These are phyloP conservation scores for Russula emetica DNA, from an alignment of 768 basidiomycete species.

Conservation along the genomic window DNA sequence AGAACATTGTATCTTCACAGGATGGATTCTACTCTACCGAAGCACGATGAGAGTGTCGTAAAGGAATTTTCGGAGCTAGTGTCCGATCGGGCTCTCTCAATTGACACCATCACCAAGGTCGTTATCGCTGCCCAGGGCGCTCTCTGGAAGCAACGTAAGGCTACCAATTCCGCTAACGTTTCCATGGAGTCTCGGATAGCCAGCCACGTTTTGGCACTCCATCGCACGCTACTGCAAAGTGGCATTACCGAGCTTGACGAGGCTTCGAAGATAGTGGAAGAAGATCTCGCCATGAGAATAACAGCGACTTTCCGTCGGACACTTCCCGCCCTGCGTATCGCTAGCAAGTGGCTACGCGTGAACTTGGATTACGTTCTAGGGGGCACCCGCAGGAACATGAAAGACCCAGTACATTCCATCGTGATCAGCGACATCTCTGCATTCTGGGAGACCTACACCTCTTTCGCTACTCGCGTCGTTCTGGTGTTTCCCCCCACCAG, in stretches of 20 bases:
- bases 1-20: constrained; percentile 34
- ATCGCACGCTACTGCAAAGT: constrained; percentile 59
- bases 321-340: constrained; percentile 80
- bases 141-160: constrained; percentile 79
- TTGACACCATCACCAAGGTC: constrained; percentile 71
- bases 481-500: constrained; percentile 62
- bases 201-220: constrained; percentile 61
- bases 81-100: constrained; percentile 63
- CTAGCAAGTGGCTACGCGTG: constrained; percentile 81
- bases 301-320: constrained; percentile 82
- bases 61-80: constrained; percentile 59
- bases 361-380: constrained; percentile 43
- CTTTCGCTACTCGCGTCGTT: constrained; percentile 58
- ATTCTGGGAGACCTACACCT: constrained; percentile 72
- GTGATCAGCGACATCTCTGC: constrained; percentile 39
- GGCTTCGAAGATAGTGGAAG: constrained; percentile 49
- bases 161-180: constrained; percentile 44
- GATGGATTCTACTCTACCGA: constrained; percentile 45
- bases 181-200: constrained; percentile 61
- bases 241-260: constrained; percentile 60
- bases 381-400: constrained; percentile 20
- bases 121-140: constrained; percentile 74
- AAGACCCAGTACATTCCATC: constrained; percentile 28
- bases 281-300: constrained; percentile 74
- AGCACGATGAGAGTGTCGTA: constrained; percentile 46